Percentiles rank a stretch among this genome's conserved stretches.
phyloP scores from a whole-genome alignment of 225 moss, liverwort and hornwort genomes.

The Marchantia paleacea region DNA sequence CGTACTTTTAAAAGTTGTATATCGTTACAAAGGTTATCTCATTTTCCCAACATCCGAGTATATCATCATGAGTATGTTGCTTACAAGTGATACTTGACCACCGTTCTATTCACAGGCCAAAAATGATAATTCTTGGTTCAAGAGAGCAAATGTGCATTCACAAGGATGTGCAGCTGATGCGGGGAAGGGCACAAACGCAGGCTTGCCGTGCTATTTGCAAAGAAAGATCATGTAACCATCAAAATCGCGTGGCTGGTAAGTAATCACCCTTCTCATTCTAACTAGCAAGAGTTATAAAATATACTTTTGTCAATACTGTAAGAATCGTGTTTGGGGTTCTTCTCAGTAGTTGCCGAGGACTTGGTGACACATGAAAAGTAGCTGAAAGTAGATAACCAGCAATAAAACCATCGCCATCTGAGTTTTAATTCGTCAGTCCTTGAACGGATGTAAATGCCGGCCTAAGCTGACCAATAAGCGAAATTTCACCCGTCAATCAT shows the following conservation, averaged over 20 bases:
- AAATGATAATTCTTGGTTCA: constrained; percentile 91
- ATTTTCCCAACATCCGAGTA: background rate
- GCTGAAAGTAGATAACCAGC: background rate
- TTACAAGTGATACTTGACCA: background rate
- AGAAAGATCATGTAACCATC: constrained; percentile 67
- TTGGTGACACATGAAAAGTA: background rate
- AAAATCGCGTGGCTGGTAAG: constrained; percentile 84
- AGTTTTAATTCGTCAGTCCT: background rate
- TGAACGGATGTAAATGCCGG: background rate
- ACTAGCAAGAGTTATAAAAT: background rate
- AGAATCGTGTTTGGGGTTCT: too few relatives aligned
- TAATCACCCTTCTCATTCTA: background rate
- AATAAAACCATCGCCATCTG: background rate
- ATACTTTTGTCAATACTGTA: background rate
- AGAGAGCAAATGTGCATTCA: constrained; percentile 99
- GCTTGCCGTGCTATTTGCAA: constrained; percentile 86
- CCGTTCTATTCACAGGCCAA: constrained; percentile 53
- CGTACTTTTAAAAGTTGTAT: too few relatives aligned
- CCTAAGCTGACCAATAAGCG: background rate
- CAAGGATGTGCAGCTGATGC: constrained; percentile 67
- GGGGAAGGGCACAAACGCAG: constrained; percentile 85
- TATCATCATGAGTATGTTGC: background rate
- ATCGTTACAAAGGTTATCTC: too few relatives aligned
- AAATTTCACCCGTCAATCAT: background rate
- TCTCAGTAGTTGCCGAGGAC: background rate